Conservation (phyloP, 1,139 yeast genomes). For the Keqinozyma sinolaborantium region DNA sequence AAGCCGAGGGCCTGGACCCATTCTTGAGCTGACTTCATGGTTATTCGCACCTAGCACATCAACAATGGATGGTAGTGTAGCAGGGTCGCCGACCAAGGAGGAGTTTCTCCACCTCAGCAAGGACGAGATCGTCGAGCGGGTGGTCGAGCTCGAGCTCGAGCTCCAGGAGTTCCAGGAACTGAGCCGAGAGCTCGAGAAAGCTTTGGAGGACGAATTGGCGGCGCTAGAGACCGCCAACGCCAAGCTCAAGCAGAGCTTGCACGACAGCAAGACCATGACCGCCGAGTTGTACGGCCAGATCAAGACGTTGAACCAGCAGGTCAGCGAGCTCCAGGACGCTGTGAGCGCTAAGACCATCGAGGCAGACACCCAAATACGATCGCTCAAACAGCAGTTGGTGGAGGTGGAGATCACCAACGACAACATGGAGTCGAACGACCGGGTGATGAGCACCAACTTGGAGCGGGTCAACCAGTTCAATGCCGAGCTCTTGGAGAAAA, state of each 20-base stretch:
- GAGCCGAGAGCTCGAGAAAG: conserved; percentile 41
- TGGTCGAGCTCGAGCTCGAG: conserved; percentile 34
- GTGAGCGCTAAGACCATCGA: conserved; percentile 12
- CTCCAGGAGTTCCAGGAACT: conserved; percentile 41
- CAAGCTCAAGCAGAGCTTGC: conserved; percentile 11
- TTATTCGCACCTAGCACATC: not conserved
- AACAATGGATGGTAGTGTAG: not conserved
- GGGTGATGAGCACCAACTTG: conserved; percentile 29
- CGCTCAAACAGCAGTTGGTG: conserved; percentile 30
- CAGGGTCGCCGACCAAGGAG: conserved; percentile 3
- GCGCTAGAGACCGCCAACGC: conserved; percentile 26
- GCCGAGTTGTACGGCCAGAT: conserved; percentile 4
- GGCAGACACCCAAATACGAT: conserved; percentile 18
- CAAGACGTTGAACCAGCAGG: conserved; percentile 15
- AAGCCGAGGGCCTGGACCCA: conserved; percentile 13
- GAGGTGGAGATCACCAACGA: conserved; percentile 41
- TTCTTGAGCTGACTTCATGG: conserved; percentile 10
- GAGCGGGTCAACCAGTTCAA: conserved; percentile 34
- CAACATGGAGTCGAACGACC: conserved; percentile 37
- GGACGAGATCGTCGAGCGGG: conserved; percentile 25
- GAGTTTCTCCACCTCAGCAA: conserved; percentile 17
- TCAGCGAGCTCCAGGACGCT: conserved; percentile 19
- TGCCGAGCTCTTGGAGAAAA: conserved; percentile 38
- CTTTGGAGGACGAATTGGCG: conserved; percentile 41
- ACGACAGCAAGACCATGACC: conserved; percentile 3